These are phyloP conservation scores for Coix lacrymajobi DNA, from an alignment of 176 grass and related monocot species.

Conservation along the genomic window DNA sequence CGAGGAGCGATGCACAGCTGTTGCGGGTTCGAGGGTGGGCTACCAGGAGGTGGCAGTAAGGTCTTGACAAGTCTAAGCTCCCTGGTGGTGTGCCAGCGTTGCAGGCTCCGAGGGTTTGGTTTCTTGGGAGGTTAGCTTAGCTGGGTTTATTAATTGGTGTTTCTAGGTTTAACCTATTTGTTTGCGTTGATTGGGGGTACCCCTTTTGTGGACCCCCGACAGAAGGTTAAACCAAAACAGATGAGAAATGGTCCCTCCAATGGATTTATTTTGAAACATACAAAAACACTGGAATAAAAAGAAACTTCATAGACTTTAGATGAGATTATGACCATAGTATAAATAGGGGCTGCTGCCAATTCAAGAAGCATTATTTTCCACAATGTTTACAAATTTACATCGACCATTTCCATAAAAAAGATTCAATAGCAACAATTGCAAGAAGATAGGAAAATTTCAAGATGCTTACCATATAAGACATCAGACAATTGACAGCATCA, in stretches of 20 bases:
- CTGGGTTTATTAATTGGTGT: too few species aligned
- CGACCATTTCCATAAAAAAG: neutral
- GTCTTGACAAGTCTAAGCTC: too few species aligned
- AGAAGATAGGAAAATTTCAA: neutral
- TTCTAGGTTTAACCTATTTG: too few species aligned
- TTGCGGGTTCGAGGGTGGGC: too few species aligned
- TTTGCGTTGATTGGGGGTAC: too few species aligned
- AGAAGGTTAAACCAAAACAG: conserved; percentile 2
- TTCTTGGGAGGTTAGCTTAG: too few species aligned
- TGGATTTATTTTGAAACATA: neutral
- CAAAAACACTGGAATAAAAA: conserved; percentile 1
- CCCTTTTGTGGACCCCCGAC: too few species aligned
- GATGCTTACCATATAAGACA: conserved; percentile 75
- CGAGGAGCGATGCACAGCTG: too few species aligned
- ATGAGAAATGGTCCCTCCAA: conserved; percentile 3
- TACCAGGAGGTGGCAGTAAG: too few species aligned
- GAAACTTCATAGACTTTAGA: conserved; percentile 1
- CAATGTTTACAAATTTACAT: neutral
- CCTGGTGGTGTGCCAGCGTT: too few species aligned
- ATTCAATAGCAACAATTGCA: neutral
- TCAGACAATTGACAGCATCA: conserved; percentile 80
- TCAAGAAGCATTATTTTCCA: neutral
- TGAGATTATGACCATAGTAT: neutral
- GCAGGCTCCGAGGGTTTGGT: too few species aligned
- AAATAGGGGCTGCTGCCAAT: neutral